Evolutionary conservation across 352 stramenopile species (phyloP), one percentile per base, ranked within the genome.

Genomic region (Globisporangium acanthophoron): DNA sequence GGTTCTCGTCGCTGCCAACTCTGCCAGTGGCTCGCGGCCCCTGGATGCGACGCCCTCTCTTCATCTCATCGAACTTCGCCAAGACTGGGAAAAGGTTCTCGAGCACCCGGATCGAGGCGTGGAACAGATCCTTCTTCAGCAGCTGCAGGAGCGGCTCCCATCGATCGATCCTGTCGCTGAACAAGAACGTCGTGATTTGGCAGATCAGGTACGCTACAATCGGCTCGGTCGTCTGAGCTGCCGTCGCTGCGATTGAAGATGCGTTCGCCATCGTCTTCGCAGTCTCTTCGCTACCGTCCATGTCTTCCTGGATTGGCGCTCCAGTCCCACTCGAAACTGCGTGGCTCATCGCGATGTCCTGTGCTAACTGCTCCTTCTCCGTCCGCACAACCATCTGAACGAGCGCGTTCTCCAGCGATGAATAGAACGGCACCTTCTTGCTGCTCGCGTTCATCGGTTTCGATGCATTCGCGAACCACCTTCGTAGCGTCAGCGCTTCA

Each of bases 121-220:
- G 31, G 46, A 88, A 92, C 16, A 79, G 52, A 0, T 75, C 69
- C 35, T 78, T 72, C 62, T 92, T 90, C 0, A 95, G 56, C 39
- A 95, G 59, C 4, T 90, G 69, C 2, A 95, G 54, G 31, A 95
- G 63, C 1, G 85, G 85, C 43, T 92, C 84, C 81, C 81, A 95
- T 16, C 85, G 81, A 69, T 95, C 85, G 21, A 95, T 76, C 3
- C 80, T 67, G 50, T 87, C 74, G 18, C 63, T 85, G 55, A 78
- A 93, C 37, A 95, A 49, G 45, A 62, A 62, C 21, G 57, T 62
- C 16, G 57, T 65, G 31, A 60, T 55, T 61, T 95, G 85, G 40
- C 83, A 93, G n/a, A 95, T 77, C 4, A 88, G 69, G 61, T 95
- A 95, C 3, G 85, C 81, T 5, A 95, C 85, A 56, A 95, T 93